These are phyloP conservation scores for Tieghemostelium lacteum DNA, from an alignment of 78 protist species.

Conservation along the genomic window DNA sequence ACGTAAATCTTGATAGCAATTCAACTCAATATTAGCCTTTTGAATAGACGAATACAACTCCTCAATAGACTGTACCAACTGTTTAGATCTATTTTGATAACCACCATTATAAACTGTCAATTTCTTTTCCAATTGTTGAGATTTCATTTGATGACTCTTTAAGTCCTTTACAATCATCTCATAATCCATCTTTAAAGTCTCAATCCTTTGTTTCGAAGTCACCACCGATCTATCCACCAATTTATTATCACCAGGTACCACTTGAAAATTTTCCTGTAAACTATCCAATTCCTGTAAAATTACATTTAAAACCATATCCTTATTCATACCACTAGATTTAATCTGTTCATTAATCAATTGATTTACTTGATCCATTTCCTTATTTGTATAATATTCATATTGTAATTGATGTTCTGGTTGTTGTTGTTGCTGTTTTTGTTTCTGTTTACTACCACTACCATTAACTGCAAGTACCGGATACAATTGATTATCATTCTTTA, in stretches of 20 bases:
- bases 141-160: neutral
- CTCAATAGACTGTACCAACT: constrained; percentile 1
- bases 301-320: too few species aligned
- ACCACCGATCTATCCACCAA: constrained; percentile 13
- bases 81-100: constrained; percentile 11
- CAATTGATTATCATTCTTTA: constrained; percentile 22
- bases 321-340: too few species aligned
- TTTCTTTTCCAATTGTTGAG: constrained; percentile 41
- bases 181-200: neutral
- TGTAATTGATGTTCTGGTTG: neutral
- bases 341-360: too few species aligned
- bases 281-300: too few species aligned
- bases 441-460: too few species aligned
- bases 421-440: neutral
- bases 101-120: constrained; percentile 26
- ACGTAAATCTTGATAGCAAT: constrained; percentile 9
- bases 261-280: too few species aligned
- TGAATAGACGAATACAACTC: constrained; percentile 2
- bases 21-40: constrained; percentile 13
- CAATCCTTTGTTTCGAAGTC: neutral
- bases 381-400: constrained; percentile 40
- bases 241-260: constrained; percentile 8
- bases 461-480: constrained; percentile 24
- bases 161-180: constrained; percentile 1
- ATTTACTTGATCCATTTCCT: constrained; percentile 31